Conservation (phyloP, 139 green algal species). For the Closterium sp. region DNA sequence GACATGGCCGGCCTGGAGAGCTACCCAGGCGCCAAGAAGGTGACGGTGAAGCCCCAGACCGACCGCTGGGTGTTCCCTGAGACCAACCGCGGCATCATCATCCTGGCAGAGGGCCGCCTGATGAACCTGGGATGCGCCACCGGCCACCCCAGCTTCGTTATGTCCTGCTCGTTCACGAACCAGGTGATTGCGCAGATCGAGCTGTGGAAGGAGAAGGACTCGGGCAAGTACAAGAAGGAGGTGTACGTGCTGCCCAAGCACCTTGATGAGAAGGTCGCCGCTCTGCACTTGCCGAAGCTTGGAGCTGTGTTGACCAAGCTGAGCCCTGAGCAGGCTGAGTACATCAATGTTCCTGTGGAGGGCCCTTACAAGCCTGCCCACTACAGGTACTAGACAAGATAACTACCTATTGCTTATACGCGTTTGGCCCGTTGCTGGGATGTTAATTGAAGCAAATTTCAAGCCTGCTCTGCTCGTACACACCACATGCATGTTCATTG, state of each 20-base stretch:
- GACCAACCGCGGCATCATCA: constrained; percentile 89
- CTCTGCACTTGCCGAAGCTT: constrained; percentile 94
- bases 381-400: constrained; percentile 85
- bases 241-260: constrained; percentile 99
- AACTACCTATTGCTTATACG: background rate
- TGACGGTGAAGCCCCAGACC: constrained; percentile 95
- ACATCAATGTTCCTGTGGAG: constrained; percentile 92
- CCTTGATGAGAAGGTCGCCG: constrained; percentile 98
- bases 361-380: constrained; percentile 96
- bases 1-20: constrained; percentile 94
- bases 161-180: constrained; percentile 99
- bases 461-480: background rate
- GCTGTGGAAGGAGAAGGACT: constrained; percentile 95
- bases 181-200: constrained; percentile 97
- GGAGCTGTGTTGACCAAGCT: constrained; percentile 94
- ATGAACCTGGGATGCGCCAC: constrained; percentile 99
- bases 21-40: constrained; percentile 88
- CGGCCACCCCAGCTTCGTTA: constrained; percentile 98
- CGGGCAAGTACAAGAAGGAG: constrained; percentile 98
- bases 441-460: background rate
- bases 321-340: constrained; percentile 82
- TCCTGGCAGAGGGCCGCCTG: constrained; percentile 97
- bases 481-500: too few relatives aligned
- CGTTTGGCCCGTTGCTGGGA: background rate
- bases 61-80: constrained; percentile 99